These are phyloP conservation scores for Suhomyces bokatorum DNA, from an alignment of 1,139 yeast species.

Conservation along the genomic window DNA sequence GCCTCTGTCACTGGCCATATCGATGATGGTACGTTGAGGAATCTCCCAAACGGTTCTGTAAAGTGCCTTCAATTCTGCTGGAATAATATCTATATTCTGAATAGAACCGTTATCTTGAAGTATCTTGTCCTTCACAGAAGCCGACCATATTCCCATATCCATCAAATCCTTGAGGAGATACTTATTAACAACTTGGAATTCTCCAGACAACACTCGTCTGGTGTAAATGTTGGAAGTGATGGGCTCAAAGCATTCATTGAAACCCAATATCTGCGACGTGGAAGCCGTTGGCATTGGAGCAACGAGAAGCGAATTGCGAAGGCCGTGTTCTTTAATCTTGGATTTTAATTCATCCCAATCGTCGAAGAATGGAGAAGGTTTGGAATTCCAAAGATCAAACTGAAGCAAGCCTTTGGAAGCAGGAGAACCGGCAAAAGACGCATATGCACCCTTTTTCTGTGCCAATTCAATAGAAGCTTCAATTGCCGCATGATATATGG, in stretches of 20 bases:
- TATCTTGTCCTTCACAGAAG: constrained; percentile 52
- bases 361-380: constrained; percentile 66
- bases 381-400: constrained; percentile 77
- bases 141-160: constrained; percentile 57
- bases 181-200: constrained; percentile 61
- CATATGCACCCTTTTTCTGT: constrained; percentile 61
- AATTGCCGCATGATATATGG: constrained; percentile 83
- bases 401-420: constrained; percentile 78
- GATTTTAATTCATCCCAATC: constrained; percentile 57
- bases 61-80: constrained; percentile 50
- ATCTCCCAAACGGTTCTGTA: constrained; percentile 66
- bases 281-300: constrained; percentile 72
- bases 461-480: constrained; percentile 82
- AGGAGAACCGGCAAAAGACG: constrained; percentile 74
- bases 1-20: constrained; percentile 64
- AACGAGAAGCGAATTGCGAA: constrained; percentile 59
- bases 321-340: constrained; percentile 46
- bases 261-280: constrained; percentile 61
- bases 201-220: constrained; percentile 62
- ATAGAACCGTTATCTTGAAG: constrained; percentile 56
- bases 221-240: constrained; percentile 60
- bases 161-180: constrained; percentile 55
- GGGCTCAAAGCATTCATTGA: constrained; percentile 64
- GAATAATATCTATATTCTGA: constrained; percentile 51
- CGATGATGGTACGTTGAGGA: constrained; percentile 55